Conservation (phyloP, 2,329 filamentous ascomycete genomes). For the Tolypocladium ovalisporum region DNA sequence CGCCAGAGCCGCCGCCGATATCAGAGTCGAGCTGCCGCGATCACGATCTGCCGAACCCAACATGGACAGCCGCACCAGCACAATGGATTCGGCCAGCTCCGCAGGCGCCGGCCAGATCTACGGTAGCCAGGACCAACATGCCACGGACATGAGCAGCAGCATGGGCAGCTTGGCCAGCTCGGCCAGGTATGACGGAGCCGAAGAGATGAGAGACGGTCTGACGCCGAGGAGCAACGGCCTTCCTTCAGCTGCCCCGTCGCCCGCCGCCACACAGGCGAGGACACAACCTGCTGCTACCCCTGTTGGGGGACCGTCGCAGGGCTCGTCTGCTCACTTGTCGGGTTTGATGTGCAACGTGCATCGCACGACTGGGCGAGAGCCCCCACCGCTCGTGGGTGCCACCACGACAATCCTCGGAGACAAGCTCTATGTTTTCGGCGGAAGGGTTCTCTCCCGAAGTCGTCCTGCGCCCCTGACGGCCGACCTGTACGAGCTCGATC, state of each 20-base stretch:
- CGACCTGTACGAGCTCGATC: slow-evolving; percentile 85
- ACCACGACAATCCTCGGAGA: slow-evolving; percentile 93
- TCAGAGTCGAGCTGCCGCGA: background rate
- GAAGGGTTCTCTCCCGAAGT: slow-evolving; percentile 73
- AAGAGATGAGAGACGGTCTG: slow-evolving; percentile 32
- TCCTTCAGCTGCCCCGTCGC: slow-evolving; percentile 45
- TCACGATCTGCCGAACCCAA: slow-evolving; percentile 7
- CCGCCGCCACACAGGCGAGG: slow-evolving; percentile 30
- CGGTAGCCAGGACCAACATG: slow-evolving; percentile 17
- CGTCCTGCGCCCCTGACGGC: slow-evolving; percentile 72
- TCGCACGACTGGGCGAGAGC: slow-evolving; percentile 82
- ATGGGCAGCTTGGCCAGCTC: slow-evolving; percentile 34
- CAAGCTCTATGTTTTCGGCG: slow-evolving; percentile 94
- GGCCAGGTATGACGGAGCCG: slow-evolving; percentile 31
- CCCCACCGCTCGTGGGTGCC: slow-evolving; percentile 82
- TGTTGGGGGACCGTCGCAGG: slow-evolving; percentile 32
- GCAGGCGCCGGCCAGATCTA: slow-evolving; percentile 25
- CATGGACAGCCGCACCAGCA: slow-evolving; percentile 31
- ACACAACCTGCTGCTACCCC: slow-evolving; percentile 7
- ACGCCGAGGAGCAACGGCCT: slow-evolving; percentile 43
- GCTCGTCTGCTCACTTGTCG: slow-evolving; percentile 47
- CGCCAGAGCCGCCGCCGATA: slow-evolving; percentile 8
- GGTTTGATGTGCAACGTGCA: slow-evolving; percentile 63
- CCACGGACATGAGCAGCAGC: slow-evolving; percentile 31
- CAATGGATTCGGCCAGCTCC: slow-evolving; percentile 36